Base-by-base conservation (phyloP, 78 protist species). In the Dictyostelium firmibasis region DNA sequence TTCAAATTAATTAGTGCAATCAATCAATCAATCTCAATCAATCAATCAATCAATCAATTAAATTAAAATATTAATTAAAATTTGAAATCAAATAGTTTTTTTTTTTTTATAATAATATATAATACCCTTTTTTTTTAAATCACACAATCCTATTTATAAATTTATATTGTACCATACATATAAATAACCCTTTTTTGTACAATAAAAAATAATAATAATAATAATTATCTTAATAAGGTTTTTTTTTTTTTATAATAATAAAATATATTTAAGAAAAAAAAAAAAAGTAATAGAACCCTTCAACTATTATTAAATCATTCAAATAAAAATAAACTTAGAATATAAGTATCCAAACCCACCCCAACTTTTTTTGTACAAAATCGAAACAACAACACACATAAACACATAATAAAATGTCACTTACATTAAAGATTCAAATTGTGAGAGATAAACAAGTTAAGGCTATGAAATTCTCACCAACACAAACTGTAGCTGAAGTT, bases 391-490 rank as follows among this genome's bases (percentile, higher is more conserved):
- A 67, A 75, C 3, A 76, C 82, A 6, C 53, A 41, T n/a, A 77
- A 31, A 20, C n/a, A 20, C 11, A 77, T 25, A 35, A 20, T 23
- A 92, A 77, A 82, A 93, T 93, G 96, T 93, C 96, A 47, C 86
- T 93, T 67, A 85, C 96, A 57, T 67, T 93, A 78, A 93, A 86
- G 60, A 84, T 93, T 79, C 77, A 62, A 60, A 86, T 93, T 70
- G 96, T 93, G 11, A 47, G 96, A 79, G 87, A 84, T 64, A 93
- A 94, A 29, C 94, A 81, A 57, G 91, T 94, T 27, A 94, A 94
- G 91, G 94, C 92, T 25, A 79, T 94, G 92, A 86, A 88, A 64
- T 94, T 94, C 43, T 92, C 95, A 9, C 97, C 93, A 53, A 88
- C 91, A 38, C 91, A 86, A 86, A 81, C 74, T 41, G 94, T 94